Conservation (phyloP, 2,329 filamentous ascomycete species). For the Zymoseptoria ardabiliae region DNA sequence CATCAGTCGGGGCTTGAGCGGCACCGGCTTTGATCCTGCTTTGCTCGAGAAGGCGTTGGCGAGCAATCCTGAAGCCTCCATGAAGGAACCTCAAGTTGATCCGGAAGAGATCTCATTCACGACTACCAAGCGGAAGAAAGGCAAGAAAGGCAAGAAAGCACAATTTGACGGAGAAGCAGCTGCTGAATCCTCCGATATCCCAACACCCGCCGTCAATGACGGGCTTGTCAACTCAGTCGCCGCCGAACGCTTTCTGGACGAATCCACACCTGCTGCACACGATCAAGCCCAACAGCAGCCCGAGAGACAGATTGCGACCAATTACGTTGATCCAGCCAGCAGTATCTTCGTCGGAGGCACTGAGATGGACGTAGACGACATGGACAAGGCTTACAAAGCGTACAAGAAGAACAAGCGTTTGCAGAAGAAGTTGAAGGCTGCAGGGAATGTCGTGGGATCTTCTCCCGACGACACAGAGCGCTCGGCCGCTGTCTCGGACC, state of each 20-base stretch:
- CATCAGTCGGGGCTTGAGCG: constrained; percentile 30
- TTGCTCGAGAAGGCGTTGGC: constrained; percentile 32
- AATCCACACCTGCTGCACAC: not conserved
- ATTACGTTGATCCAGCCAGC: constrained; percentile 1
- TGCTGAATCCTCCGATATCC: not conserved
- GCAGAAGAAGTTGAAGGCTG: constrained; percentile 25
- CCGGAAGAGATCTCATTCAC: constrained; percentile 28
- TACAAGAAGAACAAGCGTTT: constrained; percentile 29
- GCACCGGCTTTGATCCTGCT: constrained; percentile 27
- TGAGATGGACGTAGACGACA: constrained; percentile 31
- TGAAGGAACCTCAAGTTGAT: constrained; percentile 17
- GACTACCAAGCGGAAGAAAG: constrained; percentile 38
- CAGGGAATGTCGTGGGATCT: constrained; percentile 8
- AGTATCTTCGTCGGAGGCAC: constrained; percentile 11
- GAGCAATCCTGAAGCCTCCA: constrained; percentile 23
- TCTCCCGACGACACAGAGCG: constrained; percentile 25
- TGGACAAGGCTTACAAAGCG: constrained; percentile 27
- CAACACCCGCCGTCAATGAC: not conserved
- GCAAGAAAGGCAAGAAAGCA: constrained; percentile 40
- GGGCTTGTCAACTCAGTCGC: not conserved
- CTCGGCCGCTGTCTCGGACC: constrained; percentile 15
- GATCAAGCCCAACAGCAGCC: not conserved
- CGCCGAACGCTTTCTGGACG: not conserved
- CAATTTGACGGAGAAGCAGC: constrained; percentile 10
- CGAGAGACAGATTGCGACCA: not conserved